These are phyloP conservation scores for Stachybotrys chartarum DNA, from an alignment of 2,329 filamentous ascomycete species.

Conservation along the genomic window DNA sequence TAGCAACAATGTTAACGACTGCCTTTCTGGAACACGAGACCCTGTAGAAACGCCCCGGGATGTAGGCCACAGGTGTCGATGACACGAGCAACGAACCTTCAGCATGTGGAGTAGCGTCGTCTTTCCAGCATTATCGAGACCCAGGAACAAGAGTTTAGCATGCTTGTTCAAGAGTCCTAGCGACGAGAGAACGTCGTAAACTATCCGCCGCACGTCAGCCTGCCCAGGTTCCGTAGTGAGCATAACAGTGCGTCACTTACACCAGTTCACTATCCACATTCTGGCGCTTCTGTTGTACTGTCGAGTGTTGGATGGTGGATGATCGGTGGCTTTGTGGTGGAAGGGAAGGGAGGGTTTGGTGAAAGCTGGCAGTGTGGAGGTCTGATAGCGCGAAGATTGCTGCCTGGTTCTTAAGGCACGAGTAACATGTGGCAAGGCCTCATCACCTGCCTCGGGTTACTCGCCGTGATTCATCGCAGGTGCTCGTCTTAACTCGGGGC, in stretches of 20 bases:
- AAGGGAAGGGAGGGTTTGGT: background rate
- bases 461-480: no score
- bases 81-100: conserved; percentile 51
- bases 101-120: conserved; percentile 92
- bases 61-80: background rate
- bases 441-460: background rate
- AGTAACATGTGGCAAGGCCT: conserved; percentile 1
- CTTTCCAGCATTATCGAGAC: conserved; percentile 91
- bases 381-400: conserved; percentile 5
- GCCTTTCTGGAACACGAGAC: background rate
- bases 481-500: no score
- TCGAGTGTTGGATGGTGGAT: background rate
- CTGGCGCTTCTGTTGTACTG: conserved; percentile 19
- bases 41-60: background rate
- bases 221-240: conserved; percentile 1
- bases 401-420: conserved; percentile 17
- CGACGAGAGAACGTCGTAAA: conserved; percentile 84
- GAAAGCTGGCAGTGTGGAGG: conserved; percentile 22
- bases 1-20: conserved; percentile 12
- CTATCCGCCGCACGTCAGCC: conserved; percentile 32
- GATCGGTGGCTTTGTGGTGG: background rate
- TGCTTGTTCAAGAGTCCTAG: conserved; percentile 92
- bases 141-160: conserved; percentile 88
- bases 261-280: conserved; percentile 97
- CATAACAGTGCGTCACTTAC: conserved; percentile 43